Base-by-base conservation (phyloP, 257 asterid species). In the Jasminum sambac region DNA sequence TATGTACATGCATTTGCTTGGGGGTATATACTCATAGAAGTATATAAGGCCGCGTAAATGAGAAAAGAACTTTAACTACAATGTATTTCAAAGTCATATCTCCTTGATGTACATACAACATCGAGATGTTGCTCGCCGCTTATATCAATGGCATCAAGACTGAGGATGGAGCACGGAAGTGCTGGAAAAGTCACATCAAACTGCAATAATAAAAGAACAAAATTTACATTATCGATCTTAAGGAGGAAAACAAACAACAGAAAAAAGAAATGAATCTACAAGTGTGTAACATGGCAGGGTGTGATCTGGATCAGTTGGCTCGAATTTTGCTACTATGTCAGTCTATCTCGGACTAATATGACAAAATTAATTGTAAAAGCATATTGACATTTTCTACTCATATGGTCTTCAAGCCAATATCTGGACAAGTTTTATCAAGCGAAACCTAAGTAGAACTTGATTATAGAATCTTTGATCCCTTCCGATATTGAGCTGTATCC, bases 51-150 rank as follows among this genome's bases (percentile, higher is more conserved):
- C 48, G n/a, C 46, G 23, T 12, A 72, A 11, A 7, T 44, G 10
- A 43, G 41, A 46, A 68, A n/a, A 24, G 44, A 75, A 60, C 44
- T 50, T 55, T 62, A 38, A 66, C 6, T 30, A 63, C 37, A 52
- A 5, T 60, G 69, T n/a, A 66, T 62, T 46, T 57, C 68, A 63
- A 67, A 62, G 42, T 70, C 58, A 12, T 60, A 26, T 67, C 60
- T 61, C 61, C 52, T 63, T 55, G 75, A 34, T 60, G 75, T 59
- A 82, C 99, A 70, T 91, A 95, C 99, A 46, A 95, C 89, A 75
- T 95, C 99, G 79, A 95, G 89, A 78, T 95, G 99, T 78, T 95
- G 97, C 87, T 91, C 99, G 78, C 99, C 98, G 72, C 99, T 88
- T 63, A 95, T 91, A 85, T 95, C 99, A 96, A 95, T 95, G 75